phyloP scores from a whole-genome alignment of 345 rosid genomes.

The Dipteronia sinensis region DNA sequence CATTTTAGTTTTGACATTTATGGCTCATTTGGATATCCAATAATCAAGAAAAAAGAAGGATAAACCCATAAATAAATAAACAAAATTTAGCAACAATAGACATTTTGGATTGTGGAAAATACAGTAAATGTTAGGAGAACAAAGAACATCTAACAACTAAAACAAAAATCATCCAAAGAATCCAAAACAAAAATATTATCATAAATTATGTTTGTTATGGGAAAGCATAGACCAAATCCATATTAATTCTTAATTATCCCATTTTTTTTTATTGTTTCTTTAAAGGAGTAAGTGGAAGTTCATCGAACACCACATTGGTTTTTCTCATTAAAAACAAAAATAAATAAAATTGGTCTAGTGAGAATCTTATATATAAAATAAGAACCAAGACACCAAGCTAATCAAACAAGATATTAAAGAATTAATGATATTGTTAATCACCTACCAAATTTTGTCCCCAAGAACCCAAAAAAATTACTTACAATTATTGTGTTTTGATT shows the following conservation, averaged over 20 bases:
- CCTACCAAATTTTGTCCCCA: not conserved
- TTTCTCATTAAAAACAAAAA: not conserved
- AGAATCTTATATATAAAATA: not conserved
- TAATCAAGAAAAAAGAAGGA: too few species aligned
- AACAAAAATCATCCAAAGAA: conserved; percentile 7
- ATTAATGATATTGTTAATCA: not conserved
- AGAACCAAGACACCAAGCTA: not conserved
- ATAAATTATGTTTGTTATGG: not conserved
- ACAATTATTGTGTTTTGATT: conserved; percentile 1
- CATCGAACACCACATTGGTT: not conserved
- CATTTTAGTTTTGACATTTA: too few species aligned
- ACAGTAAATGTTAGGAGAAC: not conserved
- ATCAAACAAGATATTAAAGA: not conserved
- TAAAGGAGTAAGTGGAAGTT: conserved; percentile 7
- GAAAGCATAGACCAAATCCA: conserved; percentile 4
- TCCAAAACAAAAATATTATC: not conserved
- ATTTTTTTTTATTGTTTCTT: not conserved
- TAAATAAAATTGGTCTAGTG: not conserved
- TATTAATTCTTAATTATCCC: not conserved
- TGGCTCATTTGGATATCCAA: too few species aligned
- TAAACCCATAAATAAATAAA: too few species aligned
- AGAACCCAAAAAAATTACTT: not conserved
- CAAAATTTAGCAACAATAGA: not conserved
- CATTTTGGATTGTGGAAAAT: not conserved
- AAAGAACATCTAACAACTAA: conserved; percentile 8